Conservation (phyloP, 768 basidiomycete genomes). For the Leccinum disarticulatum region DNA sequence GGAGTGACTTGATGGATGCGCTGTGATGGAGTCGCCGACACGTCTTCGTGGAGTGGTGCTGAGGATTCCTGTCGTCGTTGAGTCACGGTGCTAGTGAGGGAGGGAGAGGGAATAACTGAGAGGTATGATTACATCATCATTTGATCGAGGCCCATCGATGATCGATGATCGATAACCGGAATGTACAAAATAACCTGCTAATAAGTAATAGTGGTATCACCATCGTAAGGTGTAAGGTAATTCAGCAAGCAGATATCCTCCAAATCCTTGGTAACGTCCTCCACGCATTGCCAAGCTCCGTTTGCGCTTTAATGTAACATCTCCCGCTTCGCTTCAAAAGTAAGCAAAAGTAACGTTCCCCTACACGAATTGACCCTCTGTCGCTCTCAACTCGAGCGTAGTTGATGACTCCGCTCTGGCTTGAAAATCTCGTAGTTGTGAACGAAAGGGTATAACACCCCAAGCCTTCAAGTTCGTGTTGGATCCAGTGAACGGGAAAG, state of each 20-base stretch:
- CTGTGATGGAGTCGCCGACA: too few species aligned
- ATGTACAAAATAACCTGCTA: background rate
- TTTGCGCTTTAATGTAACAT: slow-evolving; percentile 16
- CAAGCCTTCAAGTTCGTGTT: background rate
- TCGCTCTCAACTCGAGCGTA: slow-evolving; percentile 9
- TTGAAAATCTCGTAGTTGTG: slow-evolving; percentile 14
- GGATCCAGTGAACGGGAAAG: slow-evolving; percentile 11
- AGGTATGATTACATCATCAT: too few species aligned
- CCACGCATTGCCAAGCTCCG: slow-evolving; percentile 13
- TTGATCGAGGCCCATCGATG: too few species aligned
- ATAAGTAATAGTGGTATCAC: slow-evolving; percentile 1
- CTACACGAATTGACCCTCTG: slow-evolving; percentile 10
- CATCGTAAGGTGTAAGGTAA: slow-evolving; percentile 3
- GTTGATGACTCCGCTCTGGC: slow-evolving; percentile 17
- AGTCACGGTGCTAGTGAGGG: too few species aligned
- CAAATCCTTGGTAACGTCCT: slow-evolving; percentile 8
- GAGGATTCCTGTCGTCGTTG: too few species aligned
- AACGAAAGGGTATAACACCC: slow-evolving; percentile 17
- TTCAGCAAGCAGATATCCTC: slow-evolving; percentile 12
- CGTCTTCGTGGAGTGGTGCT: too few species aligned
- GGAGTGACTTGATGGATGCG: slow-evolving; percentile 36
- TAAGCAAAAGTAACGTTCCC: slow-evolving; percentile 14
- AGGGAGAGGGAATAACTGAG: too few species aligned
- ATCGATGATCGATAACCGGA: too few species aligned
- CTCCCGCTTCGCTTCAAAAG: slow-evolving; percentile 8